Conservation (phyloP, 2,329 filamentous ascomycete species). For the Sarocladiaceae sp. region DNA sequence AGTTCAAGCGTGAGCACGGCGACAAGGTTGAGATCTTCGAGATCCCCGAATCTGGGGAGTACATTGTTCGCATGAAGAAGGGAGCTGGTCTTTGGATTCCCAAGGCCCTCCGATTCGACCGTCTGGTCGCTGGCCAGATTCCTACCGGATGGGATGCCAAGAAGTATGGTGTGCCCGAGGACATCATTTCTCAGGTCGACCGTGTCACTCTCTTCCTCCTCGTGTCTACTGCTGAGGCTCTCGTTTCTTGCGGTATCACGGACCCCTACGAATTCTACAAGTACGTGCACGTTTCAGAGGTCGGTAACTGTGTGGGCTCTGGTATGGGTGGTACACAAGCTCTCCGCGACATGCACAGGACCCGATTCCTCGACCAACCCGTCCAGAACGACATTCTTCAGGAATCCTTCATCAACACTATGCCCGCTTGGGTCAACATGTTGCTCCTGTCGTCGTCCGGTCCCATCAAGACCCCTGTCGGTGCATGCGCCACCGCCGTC, state of each 20-base stretch:
- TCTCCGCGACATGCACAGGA: slow-evolving; percentile 95
- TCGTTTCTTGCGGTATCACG: slow-evolving; percentile 89
- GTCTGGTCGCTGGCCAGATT: slow-evolving; percentile 93
- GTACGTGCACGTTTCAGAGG: slow-evolving; percentile 95
- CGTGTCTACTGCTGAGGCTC: slow-evolving; percentile 85
- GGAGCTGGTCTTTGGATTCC: slow-evolving; percentile 91
- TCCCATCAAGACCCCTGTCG: slow-evolving; percentile 96
- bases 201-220: slow-evolving; percentile 93
- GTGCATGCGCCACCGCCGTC: slow-evolving; percentile 93
- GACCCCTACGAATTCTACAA: slow-evolving; percentile 99
- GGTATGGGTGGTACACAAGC: slow-evolving; percentile 94
- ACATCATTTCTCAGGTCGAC: slow-evolving; percentile 96
- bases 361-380: slow-evolving; percentile 92
- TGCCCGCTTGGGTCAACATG: slow-evolving; percentile 99
- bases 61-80: slow-evolving; percentile 90
- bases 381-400: slow-evolving; percentile 98
- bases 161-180: slow-evolving; percentile 91
- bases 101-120: slow-evolving; percentile 94
- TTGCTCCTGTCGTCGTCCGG: slow-evolving; percentile 92
- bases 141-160: slow-evolving; percentile 97
- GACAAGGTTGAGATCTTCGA: slow-evolving; percentile 98
- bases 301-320: slow-evolving; percentile 97
- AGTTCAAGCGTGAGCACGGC: slow-evolving; percentile 94
- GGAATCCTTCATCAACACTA: slow-evolving; percentile 99
- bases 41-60: slow-evolving; percentile 88